Base-by-base conservation (phyloP, 2,329 filamentous ascomycete genomes). In the Cytospora chrysosperma region DNA sequence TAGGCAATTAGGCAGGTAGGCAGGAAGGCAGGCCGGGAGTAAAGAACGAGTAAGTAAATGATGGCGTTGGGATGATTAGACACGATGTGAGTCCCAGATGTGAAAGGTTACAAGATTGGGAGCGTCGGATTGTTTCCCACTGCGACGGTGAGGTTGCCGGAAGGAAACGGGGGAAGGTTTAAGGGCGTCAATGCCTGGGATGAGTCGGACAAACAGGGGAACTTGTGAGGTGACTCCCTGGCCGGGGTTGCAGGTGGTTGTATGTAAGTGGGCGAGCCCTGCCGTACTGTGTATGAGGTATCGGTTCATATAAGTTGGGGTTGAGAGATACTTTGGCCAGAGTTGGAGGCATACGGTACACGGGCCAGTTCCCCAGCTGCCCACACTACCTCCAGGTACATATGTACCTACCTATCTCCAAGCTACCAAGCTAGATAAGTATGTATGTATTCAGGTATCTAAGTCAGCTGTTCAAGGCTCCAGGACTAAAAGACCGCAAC, bases 161-260 rank as follows among this genome's bases (percentile, higher is more conserved):
- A 55, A 56, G 43, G 43, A 28, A 24, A 52, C 8, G 43, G 43
- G 51, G 28, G 19, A 55, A 40, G 49, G 51, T 51, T 43, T 15
- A 21, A 43, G 26, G 51, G 54, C 56, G 54, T 49, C 43, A 57
- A 57, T 37, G 53, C 24, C 49, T 50, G 53, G 53, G 56, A 55
- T 51, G 61, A 65, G 37, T 61, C 53, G 64, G 57, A 58, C 61
- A 15, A 59, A 27, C 57, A 60, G 61, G 27, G 53, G 54, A 24
- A 61, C 24, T 51, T 56, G 55, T 59, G 55, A 58, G 54, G 60
- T 63, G 63, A 65, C 63, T 54, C 30, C 34, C 43, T 27, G 37
- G n/a, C 53, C 27, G 37, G 54, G 58, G 58, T 47, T 60, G 32
- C 26, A 34, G 40, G 57, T 30, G 34, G 43, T 63, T 54, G 58